phyloP scores from a whole-genome alignment of 306 rosid species.

The Dryas octopetala region DNA sequence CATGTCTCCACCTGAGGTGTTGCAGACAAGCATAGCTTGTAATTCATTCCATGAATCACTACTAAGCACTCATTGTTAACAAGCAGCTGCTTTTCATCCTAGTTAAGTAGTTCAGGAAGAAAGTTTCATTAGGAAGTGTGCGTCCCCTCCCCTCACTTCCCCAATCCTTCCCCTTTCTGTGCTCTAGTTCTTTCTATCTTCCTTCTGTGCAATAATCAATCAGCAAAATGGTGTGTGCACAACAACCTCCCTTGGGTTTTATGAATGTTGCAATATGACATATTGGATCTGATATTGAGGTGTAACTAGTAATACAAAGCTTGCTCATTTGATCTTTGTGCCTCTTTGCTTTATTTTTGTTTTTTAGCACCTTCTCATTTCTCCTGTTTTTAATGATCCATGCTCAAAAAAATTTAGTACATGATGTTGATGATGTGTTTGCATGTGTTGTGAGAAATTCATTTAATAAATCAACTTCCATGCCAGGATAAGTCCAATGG shows the following conservation, averaged over 20 bases:
- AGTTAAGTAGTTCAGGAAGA: background rate
- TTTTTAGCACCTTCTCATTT: background rate
- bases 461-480: constrained; percentile 18
- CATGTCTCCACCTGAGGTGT: constrained; percentile 1
- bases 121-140: background rate
- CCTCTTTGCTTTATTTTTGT: constrained; percentile 1
- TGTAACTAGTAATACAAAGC: background rate
- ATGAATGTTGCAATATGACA: background rate
- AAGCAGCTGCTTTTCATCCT: background rate
- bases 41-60: background rate
- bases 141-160: background rate
- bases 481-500: constrained; percentile 69
- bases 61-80: background rate
- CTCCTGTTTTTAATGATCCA: background rate
- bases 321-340: background rate
- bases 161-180: background rate
- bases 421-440: background rate
- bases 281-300: constrained; percentile 1
- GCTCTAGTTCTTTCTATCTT: background rate
- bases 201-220: background rate
- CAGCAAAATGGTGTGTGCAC: background rate
- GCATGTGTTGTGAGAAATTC: background rate
- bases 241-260: background rate
- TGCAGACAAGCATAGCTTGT: constrained; percentile 7
- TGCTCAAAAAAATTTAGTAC: constrained; percentile 1